A percentile compares a stretch with the other conserved stretches of the same genome.
Conservation (phyloP, 2,329 filamentous ascomycete species). For the Xylariaceae sp. region DNA sequence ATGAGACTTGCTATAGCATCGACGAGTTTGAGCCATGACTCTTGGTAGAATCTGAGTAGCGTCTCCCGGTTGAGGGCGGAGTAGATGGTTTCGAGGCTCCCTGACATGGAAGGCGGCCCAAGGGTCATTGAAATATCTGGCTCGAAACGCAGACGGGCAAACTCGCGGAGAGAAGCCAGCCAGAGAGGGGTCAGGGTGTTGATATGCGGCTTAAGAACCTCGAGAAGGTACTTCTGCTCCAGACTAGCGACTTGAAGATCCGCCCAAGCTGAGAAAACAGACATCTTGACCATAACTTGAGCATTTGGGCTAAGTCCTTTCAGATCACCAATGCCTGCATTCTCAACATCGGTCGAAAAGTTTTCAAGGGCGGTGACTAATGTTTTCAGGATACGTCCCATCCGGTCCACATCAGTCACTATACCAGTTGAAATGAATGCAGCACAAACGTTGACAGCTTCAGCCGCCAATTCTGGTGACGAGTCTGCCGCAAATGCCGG, state of each 20-base stretch:
- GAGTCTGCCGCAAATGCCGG: constrained; percentile 95
- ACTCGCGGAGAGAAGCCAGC: constrained; percentile 89
- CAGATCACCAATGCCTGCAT: constrained; percentile 85
- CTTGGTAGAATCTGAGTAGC: constrained; percentile 90
- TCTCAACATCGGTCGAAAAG: constrained; percentile 77
- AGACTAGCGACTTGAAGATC: constrained; percentile 92
- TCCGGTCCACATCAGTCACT: constrained; percentile 95
- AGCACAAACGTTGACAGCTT: constrained; percentile 96
- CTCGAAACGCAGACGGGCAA: constrained; percentile 88
- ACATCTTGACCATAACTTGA: constrained; percentile 97
- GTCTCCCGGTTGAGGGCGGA: constrained; percentile 93
- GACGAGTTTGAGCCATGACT: constrained; percentile 92
- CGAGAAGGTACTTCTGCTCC: constrained; percentile 83
- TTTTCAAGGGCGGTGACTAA: constrained; percentile 88
- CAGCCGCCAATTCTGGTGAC: constrained; percentile 89
- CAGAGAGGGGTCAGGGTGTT: constrained; percentile 86
- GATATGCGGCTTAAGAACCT: constrained; percentile 87
- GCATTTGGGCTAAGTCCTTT: constrained; percentile 92
- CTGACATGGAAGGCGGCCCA: constrained; percentile 74
- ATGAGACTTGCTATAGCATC: constrained; percentile 97
- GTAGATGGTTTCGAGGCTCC: constrained; percentile 89
- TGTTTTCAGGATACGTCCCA: constrained; percentile 95
- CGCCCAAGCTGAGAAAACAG: constrained; percentile 95
- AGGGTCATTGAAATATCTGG: constrained; percentile 93
- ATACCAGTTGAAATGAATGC: constrained; percentile 96